Base-by-base conservation (phyloP, 2,329 filamentous ascomycete genomes). In the Simplicillium aogashimaense region DNA sequence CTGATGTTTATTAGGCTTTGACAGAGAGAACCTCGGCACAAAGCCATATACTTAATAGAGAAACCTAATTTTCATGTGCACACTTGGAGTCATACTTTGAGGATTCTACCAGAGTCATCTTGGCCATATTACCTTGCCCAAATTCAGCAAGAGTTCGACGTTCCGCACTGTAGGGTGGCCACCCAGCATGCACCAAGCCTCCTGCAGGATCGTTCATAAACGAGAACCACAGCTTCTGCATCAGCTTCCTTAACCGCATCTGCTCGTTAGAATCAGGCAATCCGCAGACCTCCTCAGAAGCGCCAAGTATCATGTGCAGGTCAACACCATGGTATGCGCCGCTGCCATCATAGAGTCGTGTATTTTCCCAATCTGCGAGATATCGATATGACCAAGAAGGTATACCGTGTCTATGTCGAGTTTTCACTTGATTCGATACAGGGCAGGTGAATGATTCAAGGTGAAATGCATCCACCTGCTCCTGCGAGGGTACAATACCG, bases 281-380 rank as follows among this genome's bases (percentile, higher is more conserved):
- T 2, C 62, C 65, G 36, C 59, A 65, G 32, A 67, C 58, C 20
- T 25, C 20, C 20, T 25, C 54, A 1, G 60, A 61, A 2, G 55
- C 62, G 1, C 66, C 65, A 42, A 70, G 69, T 13, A 70, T 52
- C 61, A 70, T 69, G 42, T 67, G 61, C 38, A 71, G 38, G 28
- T 71, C 68, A 1, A 59, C 58, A 0, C 66, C 70, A 37, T 74
- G 70, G 45, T 72, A 74, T 1, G 67, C 66, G 4, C 66, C 66
- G 32, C 65, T 69, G 5, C 54, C 59, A 0, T 59, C 56, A 40
- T 65, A 69, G 17, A 73, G 53, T 0, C 65, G 56, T 1, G 65
- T 64, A 42, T 70, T 73, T 25, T 63, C 46, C 65, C 67, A 74
- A 46, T 72, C 67, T 15, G 60, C 69, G 37, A 66, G 58, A 48